phyloP scores from a whole-genome alignment of 2,329 filamentous ascomycete species.

The Phyllosticta citribraziliensis region DNA sequence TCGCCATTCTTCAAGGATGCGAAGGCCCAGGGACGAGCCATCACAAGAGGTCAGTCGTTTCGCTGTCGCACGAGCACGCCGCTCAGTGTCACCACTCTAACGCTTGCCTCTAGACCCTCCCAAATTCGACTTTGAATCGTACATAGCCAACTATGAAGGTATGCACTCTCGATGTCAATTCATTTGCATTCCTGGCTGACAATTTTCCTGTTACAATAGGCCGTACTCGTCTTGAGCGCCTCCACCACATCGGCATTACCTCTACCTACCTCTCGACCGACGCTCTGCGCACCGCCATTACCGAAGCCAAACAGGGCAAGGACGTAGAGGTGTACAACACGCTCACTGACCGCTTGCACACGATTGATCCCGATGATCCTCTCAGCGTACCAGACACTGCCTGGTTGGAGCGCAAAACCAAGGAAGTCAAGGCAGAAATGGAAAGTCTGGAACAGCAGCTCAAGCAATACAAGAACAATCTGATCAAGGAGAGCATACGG shows the following conservation, averaged over 20 bases:
- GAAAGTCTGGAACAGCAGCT: slow-evolving; percentile 73
- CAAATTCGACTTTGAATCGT: slow-evolving; percentile 84
- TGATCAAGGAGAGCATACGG: slow-evolving; percentile 93
- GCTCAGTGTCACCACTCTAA: not conserved
- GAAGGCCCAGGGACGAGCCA: slow-evolving; percentile 17
- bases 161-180: slow-evolving; percentile 15
- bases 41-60: slow-evolving; percentile 24
- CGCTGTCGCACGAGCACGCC: no score
- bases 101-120: slow-evolving; percentile 50
- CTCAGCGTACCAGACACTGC: slow-evolving; percentile 56
- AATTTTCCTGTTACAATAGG: slow-evolving; percentile 40
- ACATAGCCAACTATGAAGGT: slow-evolving; percentile 85
- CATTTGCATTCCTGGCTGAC: not conserved
- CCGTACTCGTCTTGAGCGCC: slow-evolving; percentile 68
- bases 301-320: slow-evolving; percentile 64
- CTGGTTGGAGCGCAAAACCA: slow-evolving; percentile 66
- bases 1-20: slow-evolving; percentile 26
- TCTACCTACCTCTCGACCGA: slow-evolving; percentile 70
- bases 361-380: slow-evolving; percentile 55
- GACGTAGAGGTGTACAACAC: slow-evolving; percentile 64
- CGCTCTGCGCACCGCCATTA: slow-evolving; percentile 67
- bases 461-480: slow-evolving; percentile 89
- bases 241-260: slow-evolving; percentile 69
- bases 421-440: slow-evolving; percentile 59
- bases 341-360: slow-evolving; percentile 54